phyloP scores from a whole-genome alignment of 495 filamentous ascomycete species.

The Penicillium daleae region DNA sequence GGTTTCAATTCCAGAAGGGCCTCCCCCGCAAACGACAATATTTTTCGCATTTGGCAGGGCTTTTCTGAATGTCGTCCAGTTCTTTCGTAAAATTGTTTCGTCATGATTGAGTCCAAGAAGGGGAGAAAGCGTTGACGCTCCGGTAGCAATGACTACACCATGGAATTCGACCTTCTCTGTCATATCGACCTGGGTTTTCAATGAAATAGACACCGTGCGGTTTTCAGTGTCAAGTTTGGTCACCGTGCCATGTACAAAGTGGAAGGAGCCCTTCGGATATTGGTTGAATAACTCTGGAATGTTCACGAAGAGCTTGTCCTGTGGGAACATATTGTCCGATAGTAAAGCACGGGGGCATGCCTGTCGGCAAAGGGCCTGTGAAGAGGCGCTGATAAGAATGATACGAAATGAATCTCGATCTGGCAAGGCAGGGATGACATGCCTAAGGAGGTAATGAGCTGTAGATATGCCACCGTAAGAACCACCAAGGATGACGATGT shows the following conservation, averaged over 20 bases:
- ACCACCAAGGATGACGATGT: constrained; percentile 57
- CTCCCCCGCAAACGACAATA: constrained; percentile 51
- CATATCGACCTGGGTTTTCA: constrained; percentile 15
- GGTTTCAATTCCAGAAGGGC: constrained; percentile 47
- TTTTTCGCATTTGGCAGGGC: constrained; percentile 42
- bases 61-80: constrained; percentile 42
- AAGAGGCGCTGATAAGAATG: constrained; percentile 48
- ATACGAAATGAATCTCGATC: constrained; percentile 33
- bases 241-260: constrained; percentile 45
- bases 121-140: constrained; percentile 39
- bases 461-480: constrained; percentile 56
- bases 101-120: constrained; percentile 32
- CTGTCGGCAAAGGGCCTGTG: constrained; percentile 48
- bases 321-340: constrained; percentile 46
- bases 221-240: constrained; percentile 33
- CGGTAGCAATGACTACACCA: constrained; percentile 48
- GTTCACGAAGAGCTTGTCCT: constrained; percentile 52
- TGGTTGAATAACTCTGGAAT: constrained; percentile 44
- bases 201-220: constrained; percentile 28
- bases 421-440: constrained; percentile 48
- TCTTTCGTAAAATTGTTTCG: constrained; percentile 15
- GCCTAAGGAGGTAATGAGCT: constrained; percentile 58
- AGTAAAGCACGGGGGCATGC: constrained; percentile 52
- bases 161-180: constrained; percentile 40
- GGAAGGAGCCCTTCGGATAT: constrained; percentile 39